phyloP scores from a whole-genome alignment of 179 eudicot species.

The Vitellaria paradoxa region DNA sequence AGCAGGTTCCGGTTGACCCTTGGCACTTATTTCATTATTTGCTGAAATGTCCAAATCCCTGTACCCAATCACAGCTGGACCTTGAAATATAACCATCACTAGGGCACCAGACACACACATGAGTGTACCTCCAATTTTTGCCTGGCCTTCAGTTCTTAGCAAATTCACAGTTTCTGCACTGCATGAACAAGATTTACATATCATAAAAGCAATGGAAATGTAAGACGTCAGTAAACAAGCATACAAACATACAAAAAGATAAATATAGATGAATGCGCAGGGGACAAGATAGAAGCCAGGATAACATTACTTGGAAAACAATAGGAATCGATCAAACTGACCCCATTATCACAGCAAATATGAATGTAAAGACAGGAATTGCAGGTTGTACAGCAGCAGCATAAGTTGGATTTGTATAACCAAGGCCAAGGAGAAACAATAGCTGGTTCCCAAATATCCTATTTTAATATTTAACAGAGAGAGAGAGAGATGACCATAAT shows the following conservation, averaged over 20 bases:
- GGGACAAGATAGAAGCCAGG: neutral
- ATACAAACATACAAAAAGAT: neutral
- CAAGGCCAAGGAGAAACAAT: constrained; percentile 89
- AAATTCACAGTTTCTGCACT: constrained; percentile 95
- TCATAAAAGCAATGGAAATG: constrained; percentile 7
- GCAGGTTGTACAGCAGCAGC: constrained; percentile 98
- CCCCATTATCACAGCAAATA: constrained; percentile 89
- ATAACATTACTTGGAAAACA: constrained; percentile 7
- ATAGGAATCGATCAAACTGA: constrained; percentile 39
- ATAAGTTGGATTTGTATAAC: constrained; percentile 93
- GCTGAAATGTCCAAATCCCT: constrained; percentile 40
- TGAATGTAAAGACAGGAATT: constrained; percentile 92
- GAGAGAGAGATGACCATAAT: neutral
- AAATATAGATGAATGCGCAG: neutral
- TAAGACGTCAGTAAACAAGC: neutral
- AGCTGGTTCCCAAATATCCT: constrained; percentile 97
- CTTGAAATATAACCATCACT: constrained; percentile 83
- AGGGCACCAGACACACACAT: constrained; percentile 89
- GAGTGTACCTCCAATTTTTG: constrained; percentile 82
- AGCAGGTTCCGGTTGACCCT: constrained; percentile 88
- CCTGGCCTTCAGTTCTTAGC: constrained; percentile 67
- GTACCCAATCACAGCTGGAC: constrained; percentile 69
- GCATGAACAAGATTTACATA: constrained; percentile 48
- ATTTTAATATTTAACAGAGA: constrained; percentile 16
- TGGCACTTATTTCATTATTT: constrained; percentile 69